Conservation (phyloP, 805 yeast species). For the Ascoidea rubescens region DNA sequence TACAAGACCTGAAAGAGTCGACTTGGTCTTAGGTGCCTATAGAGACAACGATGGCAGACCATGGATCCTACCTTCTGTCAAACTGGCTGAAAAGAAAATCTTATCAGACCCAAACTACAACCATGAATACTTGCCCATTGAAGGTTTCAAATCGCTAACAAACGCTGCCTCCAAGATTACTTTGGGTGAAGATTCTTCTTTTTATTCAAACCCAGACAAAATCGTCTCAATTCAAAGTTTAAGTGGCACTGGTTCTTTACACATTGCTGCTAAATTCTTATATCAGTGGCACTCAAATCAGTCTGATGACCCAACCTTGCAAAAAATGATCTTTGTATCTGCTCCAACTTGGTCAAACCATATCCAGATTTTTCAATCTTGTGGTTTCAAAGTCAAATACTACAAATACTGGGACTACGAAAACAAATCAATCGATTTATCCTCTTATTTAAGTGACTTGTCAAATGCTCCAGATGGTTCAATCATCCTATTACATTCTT, state of each 20-base stretch:
- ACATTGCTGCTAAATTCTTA: conserved; percentile 72
- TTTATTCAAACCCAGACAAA: conserved; percentile 23
- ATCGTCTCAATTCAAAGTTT: conserved; percentile 79
- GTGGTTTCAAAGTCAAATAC: conserved; percentile 50
- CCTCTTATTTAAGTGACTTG: conserved; percentile 53
- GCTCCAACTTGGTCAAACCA: conserved; percentile 99
- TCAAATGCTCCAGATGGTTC: conserved; percentile 28
- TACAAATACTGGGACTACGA: conserved; percentile 82
- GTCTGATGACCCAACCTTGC: conserved; percentile 25
- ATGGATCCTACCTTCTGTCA: conserved; percentile 70
- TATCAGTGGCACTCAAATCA: conserved; percentile 15
- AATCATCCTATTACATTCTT: conserved; percentile 62
- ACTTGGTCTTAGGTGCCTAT: conserved; percentile 89
- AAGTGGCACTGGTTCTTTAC: conserved; percentile 90
- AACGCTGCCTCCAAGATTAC: conserved; percentile 38
- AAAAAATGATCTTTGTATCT: conserved; percentile 47
- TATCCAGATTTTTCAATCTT: conserved; percentile 59
- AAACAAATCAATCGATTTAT: conserved; percentile 56
- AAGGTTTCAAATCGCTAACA: conserved; percentile 28
- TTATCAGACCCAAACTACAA: conserved; percentile 39
- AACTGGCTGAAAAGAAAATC: conserved; percentile 44
- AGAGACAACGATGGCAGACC: conserved; percentile 83
- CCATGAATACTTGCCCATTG: conserved; percentile 81
- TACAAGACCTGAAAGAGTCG: conserved; percentile 53
- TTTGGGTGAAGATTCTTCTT: neutral